Evolutionary conservation across 805 yeast species (phyloP), one percentile per base, ranked within the genome.

Genomic region (Saturnispora hagleri): DNA sequence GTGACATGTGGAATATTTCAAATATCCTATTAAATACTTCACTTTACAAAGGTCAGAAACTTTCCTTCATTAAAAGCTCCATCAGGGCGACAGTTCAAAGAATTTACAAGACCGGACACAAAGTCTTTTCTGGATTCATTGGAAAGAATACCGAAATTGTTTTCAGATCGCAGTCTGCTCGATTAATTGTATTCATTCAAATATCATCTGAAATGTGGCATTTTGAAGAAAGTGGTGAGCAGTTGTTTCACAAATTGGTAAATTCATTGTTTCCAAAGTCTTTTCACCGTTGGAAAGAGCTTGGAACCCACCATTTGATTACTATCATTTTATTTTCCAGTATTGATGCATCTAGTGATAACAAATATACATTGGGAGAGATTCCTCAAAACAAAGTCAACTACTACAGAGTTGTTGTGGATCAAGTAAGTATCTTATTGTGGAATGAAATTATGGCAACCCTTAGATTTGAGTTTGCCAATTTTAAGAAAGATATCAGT

Each of bases 131-230:
- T 9, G 91, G 89, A 0, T 88, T 81, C 60, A 73, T 91, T 46
- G 86, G 90, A 1, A 73, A 73, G 18, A 72, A 79, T 27, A 90
- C 99, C 3, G 84, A 83, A 57, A 70, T 93, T 28, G 87, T 89
- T 0, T 91, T 86, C 64, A 75, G 99, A 46, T 89, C 97, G 1
- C 97, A 91, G 60, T 84, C 96, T 41, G 95, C 97, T 2, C 79
- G 86, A 52, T 70, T 91, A 52, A 78, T 88, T 15, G 86, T 90
- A 47, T 73, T 93, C 55, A 81, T 93, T 48, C 99, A 93, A 63
- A 80, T 90, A 55, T 86, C 97, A 1, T 77, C 85, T 40, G 99
- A 93, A 62, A 93, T 93, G 97, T 93, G 97, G 95, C 89, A 89
- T 65, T 93, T 93, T 66, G 98, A 93, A 67, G 97, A 90, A 62